Percentiles rank a stretch among this genome's conserved stretches.
These are phyloP conservation scores for Podila epigama DNA, from an alignment of 192 early-diverging fungal species.

Conservation along the genomic window DNA sequence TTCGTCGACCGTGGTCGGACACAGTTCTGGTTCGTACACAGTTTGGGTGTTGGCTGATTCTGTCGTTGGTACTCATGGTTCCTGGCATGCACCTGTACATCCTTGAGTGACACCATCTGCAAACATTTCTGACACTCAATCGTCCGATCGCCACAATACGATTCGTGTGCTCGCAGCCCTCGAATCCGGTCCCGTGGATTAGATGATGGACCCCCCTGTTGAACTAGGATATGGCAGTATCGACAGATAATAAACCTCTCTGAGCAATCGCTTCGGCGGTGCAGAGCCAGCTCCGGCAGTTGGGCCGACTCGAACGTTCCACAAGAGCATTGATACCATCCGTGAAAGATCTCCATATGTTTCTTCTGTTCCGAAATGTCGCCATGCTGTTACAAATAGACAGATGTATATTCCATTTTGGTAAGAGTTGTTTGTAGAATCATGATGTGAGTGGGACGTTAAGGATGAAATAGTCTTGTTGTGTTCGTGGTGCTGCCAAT, in stretches of 20 bases:
- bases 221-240: slow-evolving; percentile 79
- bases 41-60: slow-evolving; percentile 57
- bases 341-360: slow-evolving; percentile 71
- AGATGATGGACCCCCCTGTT: slow-evolving; percentile 63
- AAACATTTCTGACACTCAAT: slow-evolving; percentile 84
- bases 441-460: too few species aligned
- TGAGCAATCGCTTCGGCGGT: slow-evolving; percentile 73
- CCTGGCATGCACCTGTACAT: slow-evolving; percentile 76
- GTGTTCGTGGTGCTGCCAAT: too few species aligned
- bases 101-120: slow-evolving; percentile 76
- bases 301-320: slow-evolving; percentile 30
- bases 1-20: slow-evolving; percentile 59
- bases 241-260: slow-evolving; percentile 81
- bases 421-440: slow-evolving; percentile 6
- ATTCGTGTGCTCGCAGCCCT: slow-evolving; percentile 78
- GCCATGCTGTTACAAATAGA: slow-evolving; percentile 43
- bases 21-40: slow-evolving; percentile 83
- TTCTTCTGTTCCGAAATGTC: slow-evolving; percentile 62
- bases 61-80: slow-evolving; percentile 74
- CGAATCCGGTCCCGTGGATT: slow-evolving; percentile 69
- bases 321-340: slow-evolving; percentile 68
- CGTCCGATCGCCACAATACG: slow-evolving; percentile 84
- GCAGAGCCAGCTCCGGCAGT: slow-evolving; percentile 64
- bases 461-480: neutral
- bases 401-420: neutral